phyloP scores from a whole-genome alignment of 176 grass and related monocot species.

The Musa itinerans region DNA sequence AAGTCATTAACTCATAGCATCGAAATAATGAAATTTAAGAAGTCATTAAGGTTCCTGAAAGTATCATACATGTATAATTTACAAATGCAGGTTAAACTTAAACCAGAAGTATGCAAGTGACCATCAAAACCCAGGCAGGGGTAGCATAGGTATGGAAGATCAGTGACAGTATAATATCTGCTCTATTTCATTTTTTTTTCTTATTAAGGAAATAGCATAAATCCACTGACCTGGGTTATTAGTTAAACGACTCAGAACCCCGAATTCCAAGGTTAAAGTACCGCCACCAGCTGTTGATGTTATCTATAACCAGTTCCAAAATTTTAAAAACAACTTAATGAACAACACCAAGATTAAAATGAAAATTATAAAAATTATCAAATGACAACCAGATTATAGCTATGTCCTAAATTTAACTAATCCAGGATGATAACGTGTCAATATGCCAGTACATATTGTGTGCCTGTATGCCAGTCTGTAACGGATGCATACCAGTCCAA shows the following conservation, averaged over 20 bases:
- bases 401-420: neutral
- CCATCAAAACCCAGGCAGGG: neutral
- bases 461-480: no score
- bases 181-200: neutral
- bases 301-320: conserved; percentile 46
- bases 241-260: conserved; percentile 83
- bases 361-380: neutral
- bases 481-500: no score
- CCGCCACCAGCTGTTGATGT: conserved; percentile 96
- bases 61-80: neutral
- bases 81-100: neutral
- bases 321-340: conserved; percentile 24
- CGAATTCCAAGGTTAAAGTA: conserved; percentile 92
- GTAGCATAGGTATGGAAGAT: neutral
- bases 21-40: neutral
- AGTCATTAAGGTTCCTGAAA: neutral
- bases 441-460: no score
- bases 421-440: neutral
- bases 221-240: conserved; percentile 59
- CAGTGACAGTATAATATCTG: neutral
- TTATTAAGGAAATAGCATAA: neutral
- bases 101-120: neutral
- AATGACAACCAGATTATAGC: neutral
- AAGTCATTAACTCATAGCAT: no score
- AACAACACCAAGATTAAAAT: conserved; percentile 13